Conservation (phyloP, 805 yeast genomes). For the Vanderwaltozyma tropicalis region DNA sequence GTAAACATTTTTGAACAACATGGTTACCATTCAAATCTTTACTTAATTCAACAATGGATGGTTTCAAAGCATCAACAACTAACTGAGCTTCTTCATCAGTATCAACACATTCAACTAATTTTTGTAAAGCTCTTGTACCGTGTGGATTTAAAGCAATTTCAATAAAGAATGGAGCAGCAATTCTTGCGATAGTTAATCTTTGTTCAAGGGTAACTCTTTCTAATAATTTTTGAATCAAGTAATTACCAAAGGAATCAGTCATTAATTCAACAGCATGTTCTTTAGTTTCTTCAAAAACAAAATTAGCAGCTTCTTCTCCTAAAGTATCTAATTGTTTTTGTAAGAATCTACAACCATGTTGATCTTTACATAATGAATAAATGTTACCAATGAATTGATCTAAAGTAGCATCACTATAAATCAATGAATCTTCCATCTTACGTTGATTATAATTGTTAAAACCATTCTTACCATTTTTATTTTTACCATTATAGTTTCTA, state of each 20-base stretch:
- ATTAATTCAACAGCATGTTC: slow-evolving; percentile 74
- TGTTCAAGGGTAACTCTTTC: slow-evolving; percentile 66
- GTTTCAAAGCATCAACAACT: slow-evolving; percentile 47
- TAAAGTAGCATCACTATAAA: slow-evolving; percentile 55
- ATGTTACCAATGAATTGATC: slow-evolving; percentile 65
- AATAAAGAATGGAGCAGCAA: slow-evolving; percentile 64
- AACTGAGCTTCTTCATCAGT: slow-evolving; percentile 63
- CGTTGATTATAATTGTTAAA: slow-evolving; percentile 9
- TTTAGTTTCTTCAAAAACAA: slow-evolving; percentile 73
- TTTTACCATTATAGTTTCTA: slow-evolving; percentile 8
- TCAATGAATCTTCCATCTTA: slow-evolving; percentile 52
- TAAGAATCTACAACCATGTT: slow-evolving; percentile 89
- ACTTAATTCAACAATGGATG: slow-evolving; percentile 68
- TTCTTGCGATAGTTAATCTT: slow-evolving; percentile 55
- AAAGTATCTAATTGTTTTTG: slow-evolving; percentile 74
- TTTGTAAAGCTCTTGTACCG: slow-evolving; percentile 93
- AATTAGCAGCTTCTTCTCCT: slow-evolving; percentile 51
- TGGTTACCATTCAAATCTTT: slow-evolving; percentile 94
- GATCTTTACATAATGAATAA: slow-evolving; percentile 80
- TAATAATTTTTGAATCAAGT: slow-evolving; percentile 79
- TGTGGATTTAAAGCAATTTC: slow-evolving; percentile 85
- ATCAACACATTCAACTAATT: slow-evolving; percentile 71
- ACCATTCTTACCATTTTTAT: slow-evolving; percentile 6
- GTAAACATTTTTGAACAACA: slow-evolving; percentile 86
- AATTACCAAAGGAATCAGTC: slow-evolving; percentile 97